Evolutionary conservation across 345 rosid genomes (phyloP).

Genomic region (Dipteronia dyeriana): DNA sequence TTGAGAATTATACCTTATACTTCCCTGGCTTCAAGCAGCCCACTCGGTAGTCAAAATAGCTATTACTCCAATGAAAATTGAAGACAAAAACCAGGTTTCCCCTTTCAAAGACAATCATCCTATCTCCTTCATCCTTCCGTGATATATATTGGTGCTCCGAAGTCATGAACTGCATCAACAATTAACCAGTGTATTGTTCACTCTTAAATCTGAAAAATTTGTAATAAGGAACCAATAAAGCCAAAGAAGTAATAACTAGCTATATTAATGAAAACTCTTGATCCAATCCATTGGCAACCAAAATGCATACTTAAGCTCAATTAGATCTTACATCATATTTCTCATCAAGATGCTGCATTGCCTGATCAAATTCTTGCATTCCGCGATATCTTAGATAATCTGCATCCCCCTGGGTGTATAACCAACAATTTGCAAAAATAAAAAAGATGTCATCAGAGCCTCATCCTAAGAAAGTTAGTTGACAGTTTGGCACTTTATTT

Average conservation of each 20-base stretch:
- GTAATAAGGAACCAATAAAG: background rate
- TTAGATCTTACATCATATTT: constrained; percentile 63
- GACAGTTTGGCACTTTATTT: background rate
- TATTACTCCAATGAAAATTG: constrained; percentile 90
- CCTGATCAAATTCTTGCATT: constrained; percentile 89
- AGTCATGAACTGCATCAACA: constrained; percentile 81
- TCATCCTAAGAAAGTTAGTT: background rate
- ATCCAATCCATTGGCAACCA: background rate
- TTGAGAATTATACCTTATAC: constrained; percentile 63
- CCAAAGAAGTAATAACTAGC: background rate
- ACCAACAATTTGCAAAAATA: constrained; percentile 3
- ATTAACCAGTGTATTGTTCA: background rate
- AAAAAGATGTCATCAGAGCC: background rate
- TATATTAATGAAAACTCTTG: background rate
- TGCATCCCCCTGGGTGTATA: constrained; percentile 68
- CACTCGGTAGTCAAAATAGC: constrained; percentile 76
- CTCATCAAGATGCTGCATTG: constrained; percentile 89
- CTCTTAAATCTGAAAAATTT: background rate
- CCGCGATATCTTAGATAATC: constrained; percentile 72
- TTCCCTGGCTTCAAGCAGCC: constrained; percentile 91
- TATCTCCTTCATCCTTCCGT: constrained; percentile 82
- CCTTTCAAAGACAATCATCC: constrained; percentile 76
- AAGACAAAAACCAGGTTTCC: constrained; percentile 87
- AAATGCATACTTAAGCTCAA: background rate
- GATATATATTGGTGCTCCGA: constrained; percentile 90